Base-by-base conservation (phyloP, 495 filamentous ascomycete species). In the Pseudotulostoma volvatum region DNA sequence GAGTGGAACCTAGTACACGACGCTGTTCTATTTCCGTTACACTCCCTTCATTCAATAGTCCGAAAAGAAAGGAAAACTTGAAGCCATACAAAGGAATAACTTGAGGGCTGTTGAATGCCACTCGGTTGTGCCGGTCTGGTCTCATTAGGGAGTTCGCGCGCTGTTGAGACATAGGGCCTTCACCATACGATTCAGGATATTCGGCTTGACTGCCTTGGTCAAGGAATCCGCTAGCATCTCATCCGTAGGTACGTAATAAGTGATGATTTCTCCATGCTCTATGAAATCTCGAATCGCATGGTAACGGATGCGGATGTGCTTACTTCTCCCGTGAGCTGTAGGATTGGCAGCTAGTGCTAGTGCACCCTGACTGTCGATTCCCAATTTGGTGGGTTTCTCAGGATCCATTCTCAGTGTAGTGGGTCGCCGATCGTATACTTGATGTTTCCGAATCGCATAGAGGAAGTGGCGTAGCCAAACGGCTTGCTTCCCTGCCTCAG, bases 291-390 rank as follows among this genome's bases (percentile, higher is more conserved):
- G 40, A 13, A 54, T 41, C 7, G 40, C 42, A 31, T 51, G 41
- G 28, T 46, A 43, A 13, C 36, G 21, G 8, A 52, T 43, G 2
- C 33, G 40, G 0, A 54, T 54, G 33, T 54, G 43, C 31, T 53
- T 50, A 0, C 37, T 47, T 2, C 34, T 31, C 4, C 41, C 38
- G 23, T 50, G 46, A 16, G 25, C 25, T 1, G 35, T 21, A 3
- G 41, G 28, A 9, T 54, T 53, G 3, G 37, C 19, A 1, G 41
- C 30, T 4, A 53, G 20, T 9, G 39, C 33, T 4, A 46, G 35
- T 0, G 45, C 33, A 9, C 41, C 35, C 19, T 44, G 38, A 13
- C 46, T 52, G 18, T 52, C 45, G 2, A 32, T 30, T 17, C 21
- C 35, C 0, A 53, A 15, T 0, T 19, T 13, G 14, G 34, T 39